These are phyloP conservation scores for Venustampulla echinocandica DNA, from an alignment of 495 filamentous ascomycete genomes.

Conservation along the genomic window DNA sequence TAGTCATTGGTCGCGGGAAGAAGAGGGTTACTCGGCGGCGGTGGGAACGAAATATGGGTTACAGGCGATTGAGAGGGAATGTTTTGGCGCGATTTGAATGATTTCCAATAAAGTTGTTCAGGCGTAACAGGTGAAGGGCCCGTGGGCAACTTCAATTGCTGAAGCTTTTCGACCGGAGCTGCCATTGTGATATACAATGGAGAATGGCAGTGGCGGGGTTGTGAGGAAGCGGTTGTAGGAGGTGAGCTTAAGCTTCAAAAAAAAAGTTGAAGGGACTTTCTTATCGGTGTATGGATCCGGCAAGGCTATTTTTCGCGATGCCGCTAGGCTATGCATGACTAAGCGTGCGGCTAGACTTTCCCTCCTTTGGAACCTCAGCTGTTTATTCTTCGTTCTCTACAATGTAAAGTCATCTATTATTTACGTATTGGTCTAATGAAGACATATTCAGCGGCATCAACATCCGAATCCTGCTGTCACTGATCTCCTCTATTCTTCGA, in stretches of 20 bases:
- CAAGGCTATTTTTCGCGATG: conserved; percentile 14
- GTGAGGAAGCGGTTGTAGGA: neutral
- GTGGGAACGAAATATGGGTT: conserved; percentile 79
- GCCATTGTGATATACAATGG: conserved; percentile 54
- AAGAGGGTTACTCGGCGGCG: conserved; percentile 31
- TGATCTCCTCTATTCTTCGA: too few relatives aligned
- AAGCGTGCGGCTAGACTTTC: conserved; percentile 8
- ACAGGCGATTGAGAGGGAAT: conserved; percentile 81
- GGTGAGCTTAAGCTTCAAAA: neutral
- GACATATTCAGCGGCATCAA: too few relatives aligned
- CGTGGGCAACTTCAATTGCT: conserved; percentile 72
- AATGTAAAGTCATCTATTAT: too few relatives aligned
- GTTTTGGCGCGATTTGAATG: conserved; percentile 79
- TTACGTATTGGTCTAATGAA: too few relatives aligned
- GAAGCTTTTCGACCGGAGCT: conserved; percentile 72
- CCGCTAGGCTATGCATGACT: neutral
- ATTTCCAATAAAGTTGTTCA: conserved; percentile 91
- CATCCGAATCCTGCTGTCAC: too few relatives aligned
- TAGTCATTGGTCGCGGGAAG: conserved; percentile 51
- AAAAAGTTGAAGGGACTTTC: conserved; percentile 12
- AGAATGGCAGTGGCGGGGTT: conserved; percentile 8
- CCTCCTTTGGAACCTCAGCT: too few relatives aligned
- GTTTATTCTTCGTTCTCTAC: too few relatives aligned
- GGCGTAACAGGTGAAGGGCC: conserved; percentile 66
- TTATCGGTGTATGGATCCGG: neutral